A percentile compares a stretch with the other conserved stretches of the same genome.
phyloP scores from a whole-genome alignment of 495 filamentous ascomycete species.

The Penicillium ucsense region DNA sequence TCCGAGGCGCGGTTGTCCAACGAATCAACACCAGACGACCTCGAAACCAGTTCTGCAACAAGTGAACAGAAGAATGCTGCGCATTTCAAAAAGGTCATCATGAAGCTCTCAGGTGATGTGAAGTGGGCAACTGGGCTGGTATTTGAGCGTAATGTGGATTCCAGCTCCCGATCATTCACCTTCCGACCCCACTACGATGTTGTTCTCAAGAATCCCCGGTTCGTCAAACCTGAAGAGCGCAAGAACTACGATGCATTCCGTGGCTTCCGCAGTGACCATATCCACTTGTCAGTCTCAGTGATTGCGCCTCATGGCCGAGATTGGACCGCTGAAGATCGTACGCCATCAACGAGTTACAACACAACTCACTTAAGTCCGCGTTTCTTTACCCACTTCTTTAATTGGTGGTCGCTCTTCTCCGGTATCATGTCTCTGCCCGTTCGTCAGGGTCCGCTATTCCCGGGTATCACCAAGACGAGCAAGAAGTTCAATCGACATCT shows the following conservation, averaged over 20 bases:
- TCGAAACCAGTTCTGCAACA: slow-evolving; percentile 52
- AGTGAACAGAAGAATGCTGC: slow-evolving; percentile 62
- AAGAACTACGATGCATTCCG: slow-evolving; percentile 80
- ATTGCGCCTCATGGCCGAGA: slow-evolving; percentile 65
- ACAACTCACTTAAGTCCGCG: slow-evolving; percentile 85
- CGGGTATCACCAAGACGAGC: slow-evolving; percentile 84
- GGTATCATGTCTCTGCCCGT: slow-evolving; percentile 92
- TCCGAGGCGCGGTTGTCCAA: slow-evolving; percentile 67
- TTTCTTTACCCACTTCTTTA: slow-evolving; percentile 97
- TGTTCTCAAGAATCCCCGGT: slow-evolving; percentile 67
- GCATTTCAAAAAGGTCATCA: slow-evolving; percentile 91
- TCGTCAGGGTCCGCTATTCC: slow-evolving; percentile 83
- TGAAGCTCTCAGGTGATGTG: slow-evolving; percentile 95
- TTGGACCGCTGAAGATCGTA: slow-evolving; percentile 63
- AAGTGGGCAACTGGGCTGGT: slow-evolving; percentile 83
- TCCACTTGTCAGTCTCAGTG: slow-evolving; percentile 86
- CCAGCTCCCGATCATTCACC: slow-evolving; percentile 63
- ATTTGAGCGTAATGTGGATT: slow-evolving; percentile 70
- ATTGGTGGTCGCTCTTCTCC: slow-evolving; percentile 95
- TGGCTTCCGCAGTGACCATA: slow-evolving; percentile 90
- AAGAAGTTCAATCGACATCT: slow-evolving; percentile 97
- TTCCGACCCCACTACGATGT: slow-evolving; percentile 93
- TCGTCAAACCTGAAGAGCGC: slow-evolving; percentile 44
- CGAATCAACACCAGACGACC: slow-evolving; percentile 44
- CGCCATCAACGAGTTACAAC: slow-evolving; percentile 82